Base-by-base conservation (phyloP, 2,329 filamentous ascomycete species). In the Sporothrix pseudoabietina region DNA sequence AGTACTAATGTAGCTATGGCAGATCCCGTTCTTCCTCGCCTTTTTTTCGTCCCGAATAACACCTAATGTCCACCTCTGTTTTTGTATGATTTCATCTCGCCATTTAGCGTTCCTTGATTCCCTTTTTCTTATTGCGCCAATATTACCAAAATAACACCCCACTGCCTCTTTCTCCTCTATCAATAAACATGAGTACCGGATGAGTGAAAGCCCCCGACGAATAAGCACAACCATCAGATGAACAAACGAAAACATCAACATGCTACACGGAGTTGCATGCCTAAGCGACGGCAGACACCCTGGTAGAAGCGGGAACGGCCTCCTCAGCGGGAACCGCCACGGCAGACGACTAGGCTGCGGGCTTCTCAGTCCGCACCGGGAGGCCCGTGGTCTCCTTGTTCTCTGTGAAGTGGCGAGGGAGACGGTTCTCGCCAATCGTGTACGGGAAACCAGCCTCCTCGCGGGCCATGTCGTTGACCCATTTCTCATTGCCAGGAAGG, bases 381-480 rank as follows among this genome's bases (percentile, higher is more conserved):
- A 75, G 54, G 4, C n/a, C 66, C 41, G 19, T 61, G 16, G 14
- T 16, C 44, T 49, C 30, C 75, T 78, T 78, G 72, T 75, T 77
- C 77, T 82, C 74, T 0, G 83, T 84, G 68, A 83, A 85, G 68
- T 80, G 76, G 16, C 83, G 82, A 12, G 89, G 89, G 78, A 94
- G 80, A 44, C 85, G 86, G 74, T 89, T 89, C 82, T 93, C 91
- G 0, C 82, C 84, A 35, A 87, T 82, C 26, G 78, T 74, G 78
- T 92, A 92, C 0, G 87, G 85, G 74, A 87, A 81, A 0, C 87
- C 87, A 0, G 90, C 90, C 77, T 89, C 87, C 74, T 90, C 86
- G 59, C 91, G 86, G 3, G 91, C 91, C 85, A 94, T 84, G 79
- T 94, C 91, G 78, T 92, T 92, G 73, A 94, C 87, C 91, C 91